Evolutionary conservation across 2,329 filamentous ascomycete genomes (phyloP), one percentile per base, ranked within the genome.

Genomic region (Teratosphaeriaceae sp.): DNA sequence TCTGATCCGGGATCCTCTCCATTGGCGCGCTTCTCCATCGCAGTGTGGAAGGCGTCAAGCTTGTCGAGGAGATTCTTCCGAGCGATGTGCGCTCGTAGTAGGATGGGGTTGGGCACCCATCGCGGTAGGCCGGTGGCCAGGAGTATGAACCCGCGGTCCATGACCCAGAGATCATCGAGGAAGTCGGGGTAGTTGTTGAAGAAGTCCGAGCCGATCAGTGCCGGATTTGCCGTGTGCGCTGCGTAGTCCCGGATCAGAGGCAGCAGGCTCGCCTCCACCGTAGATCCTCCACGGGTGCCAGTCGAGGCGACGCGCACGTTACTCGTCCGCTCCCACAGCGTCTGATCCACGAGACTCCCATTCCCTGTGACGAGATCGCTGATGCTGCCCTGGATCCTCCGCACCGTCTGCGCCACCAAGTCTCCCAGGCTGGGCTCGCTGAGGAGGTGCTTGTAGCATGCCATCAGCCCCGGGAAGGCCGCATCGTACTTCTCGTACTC

Each of bases 361-460:
- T 70, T 72, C 52, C 80, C 81, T 1, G 77, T 78, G 29, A 82
- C 70, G 24, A 84, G 59, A 41, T 77, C 73, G 3, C 75, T 72
- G 9, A 76, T 65, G 15, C 71, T 66, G 5, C 62, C 57, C 46
- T 73, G 63, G 5, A 72, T 60, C 43, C 62, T 63, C 29, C 49
- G 59, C 35, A 62, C 66, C 5, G 65, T 67, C 12, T 49, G 45
- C 3, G 58, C 51, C 1, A 72, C 58, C 46, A 70, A 57, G 36
- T 66, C 63, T 3, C 67, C 63, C 18, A 76, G 56, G 40, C 71
- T 64, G 1, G 70, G 63, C 19, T 75, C 71, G 27, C 65, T 60
- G 48, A 73, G 68, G 1, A 82, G 58, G 45, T 72, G 62, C 40
- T 57, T 59, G 40, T 64, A 63, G 24, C 55, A 56, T 1, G 52